Conservation (phyloP, 179 eudicot species). For the Monotropa hypopitys region DNA sequence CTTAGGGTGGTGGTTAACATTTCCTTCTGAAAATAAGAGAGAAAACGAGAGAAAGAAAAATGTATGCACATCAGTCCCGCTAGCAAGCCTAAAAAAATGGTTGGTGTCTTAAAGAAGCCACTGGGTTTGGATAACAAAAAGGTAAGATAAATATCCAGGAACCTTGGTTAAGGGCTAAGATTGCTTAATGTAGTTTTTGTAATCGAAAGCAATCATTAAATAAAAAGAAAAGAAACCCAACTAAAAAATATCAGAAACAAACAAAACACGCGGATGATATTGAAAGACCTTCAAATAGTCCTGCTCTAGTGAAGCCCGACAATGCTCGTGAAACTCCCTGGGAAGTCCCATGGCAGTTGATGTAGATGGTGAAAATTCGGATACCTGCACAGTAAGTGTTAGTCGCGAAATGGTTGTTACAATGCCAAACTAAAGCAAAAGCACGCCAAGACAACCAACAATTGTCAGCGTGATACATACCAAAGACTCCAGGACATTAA, state of each 20-base stretch:
- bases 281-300: slow-evolving; percentile 66
- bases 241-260: background rate
- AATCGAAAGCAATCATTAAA: background rate
- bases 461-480: slow-evolving; percentile 25
- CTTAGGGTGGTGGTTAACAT: background rate
- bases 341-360: slow-evolving; percentile 95
- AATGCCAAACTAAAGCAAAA: background rate
- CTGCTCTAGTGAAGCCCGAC: slow-evolving; percentile 63
- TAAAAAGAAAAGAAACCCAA: background rate
- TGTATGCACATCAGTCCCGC: background rate
- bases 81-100: slow-evolving; percentile 1
- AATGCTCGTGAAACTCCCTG: slow-evolving; percentile 94
- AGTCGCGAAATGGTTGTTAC: background rate
- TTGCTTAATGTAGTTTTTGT: background rate
- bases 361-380: slow-evolving; percentile 91
- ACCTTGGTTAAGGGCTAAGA: background rate
- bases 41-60: background rate
- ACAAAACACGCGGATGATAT: background rate
- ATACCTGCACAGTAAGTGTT: slow-evolving; percentile 37
- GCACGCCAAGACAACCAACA: background rate
- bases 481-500: slow-evolving; percentile 80
- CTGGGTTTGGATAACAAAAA: background rate
- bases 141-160: background rate
- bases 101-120: background rate
- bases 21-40: background rate